phyloP scores from a whole-genome alignment of 192 early-diverging fungal genomes.

The Rhizophagus prolifer region DNA sequence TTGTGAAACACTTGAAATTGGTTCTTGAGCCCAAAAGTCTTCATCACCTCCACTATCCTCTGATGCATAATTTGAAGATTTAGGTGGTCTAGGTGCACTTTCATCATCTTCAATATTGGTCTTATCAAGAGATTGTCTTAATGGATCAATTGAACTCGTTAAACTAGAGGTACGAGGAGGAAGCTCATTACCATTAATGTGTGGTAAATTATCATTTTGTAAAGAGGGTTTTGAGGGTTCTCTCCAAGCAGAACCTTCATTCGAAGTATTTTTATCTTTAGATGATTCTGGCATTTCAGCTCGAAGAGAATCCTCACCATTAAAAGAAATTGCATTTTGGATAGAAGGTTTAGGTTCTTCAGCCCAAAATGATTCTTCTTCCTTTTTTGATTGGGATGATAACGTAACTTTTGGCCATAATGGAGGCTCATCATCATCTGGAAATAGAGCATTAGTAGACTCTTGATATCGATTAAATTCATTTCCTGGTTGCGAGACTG shows the following conservation, averaged over 20 bases:
- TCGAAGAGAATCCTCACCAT: background rate
- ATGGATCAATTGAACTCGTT: background rate
- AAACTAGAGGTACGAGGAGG: background rate
- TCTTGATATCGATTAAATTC: background rate
- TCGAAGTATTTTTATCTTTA: too few species aligned
- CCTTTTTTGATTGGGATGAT: background rate
- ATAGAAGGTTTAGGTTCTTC: constrained; percentile 9
- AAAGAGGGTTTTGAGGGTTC: background rate
- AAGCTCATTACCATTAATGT: background rate
- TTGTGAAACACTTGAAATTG: too few species aligned
- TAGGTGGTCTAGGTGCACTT: background rate
- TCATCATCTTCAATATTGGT: background rate
- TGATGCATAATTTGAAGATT: background rate
- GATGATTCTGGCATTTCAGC: too few species aligned
- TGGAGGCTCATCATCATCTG: background rate
- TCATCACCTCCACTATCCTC: background rate
- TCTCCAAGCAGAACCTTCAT: too few species aligned
- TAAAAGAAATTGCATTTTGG: background rate
- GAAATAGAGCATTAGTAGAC: background rate
- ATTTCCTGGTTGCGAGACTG: background rate
- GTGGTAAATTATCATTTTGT: background rate
- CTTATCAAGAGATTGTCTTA: background rate
- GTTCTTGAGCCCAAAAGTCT: background rate
- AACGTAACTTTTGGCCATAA: constrained; percentile 6
- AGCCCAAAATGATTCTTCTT: constrained; percentile 15